These are phyloP conservation scores for Diaporthe capsici DNA, from an alignment of 2,329 filamentous ascomycete species.

Conservation along the genomic window DNA sequence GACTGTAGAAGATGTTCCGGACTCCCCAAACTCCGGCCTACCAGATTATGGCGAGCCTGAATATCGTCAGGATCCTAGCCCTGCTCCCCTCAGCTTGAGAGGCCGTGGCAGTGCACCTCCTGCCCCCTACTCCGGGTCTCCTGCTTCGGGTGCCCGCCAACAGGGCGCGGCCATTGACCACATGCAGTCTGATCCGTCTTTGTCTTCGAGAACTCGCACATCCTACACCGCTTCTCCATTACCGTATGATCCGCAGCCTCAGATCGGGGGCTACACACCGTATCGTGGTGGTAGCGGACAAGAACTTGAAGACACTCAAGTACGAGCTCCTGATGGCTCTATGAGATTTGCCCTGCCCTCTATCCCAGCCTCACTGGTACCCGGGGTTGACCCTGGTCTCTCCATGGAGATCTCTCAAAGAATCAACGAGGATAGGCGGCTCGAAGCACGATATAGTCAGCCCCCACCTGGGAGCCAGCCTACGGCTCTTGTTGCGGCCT, in stretches of 20 bases:
- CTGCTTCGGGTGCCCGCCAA: constrained; percentile 44
- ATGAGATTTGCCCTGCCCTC: constrained; percentile 43
- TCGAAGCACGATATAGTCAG: constrained; percentile 62
- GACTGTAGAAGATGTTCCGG: constrained; percentile 75
- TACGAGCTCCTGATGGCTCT: constrained; percentile 35
- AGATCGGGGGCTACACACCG: constrained; percentile 51
- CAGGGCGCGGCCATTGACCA: constrained; percentile 51
- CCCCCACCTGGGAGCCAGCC: constrained; percentile 22
- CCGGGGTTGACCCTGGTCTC: constrained; percentile 70
- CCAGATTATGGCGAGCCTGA: constrained; percentile 50
- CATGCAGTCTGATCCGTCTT: constrained; percentile 40
- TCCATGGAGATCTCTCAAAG: constrained; percentile 70
- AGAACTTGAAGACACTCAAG: constrained; percentile 54
- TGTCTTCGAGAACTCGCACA: constrained; percentile 38
- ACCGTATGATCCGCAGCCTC: constrained; percentile 46
- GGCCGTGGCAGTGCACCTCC: constrained; percentile 52
- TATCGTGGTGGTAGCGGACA: constrained; percentile 45
- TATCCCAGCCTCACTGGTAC: constrained; percentile 71
- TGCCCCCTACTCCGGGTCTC: constrained; percentile 44
- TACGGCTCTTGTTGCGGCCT: constrained; percentile 53
- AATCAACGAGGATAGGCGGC: constrained; percentile 68
- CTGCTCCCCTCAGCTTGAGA: constrained; percentile 62
- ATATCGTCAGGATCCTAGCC: constrained; percentile 57
- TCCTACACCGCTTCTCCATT: constrained; percentile 21
- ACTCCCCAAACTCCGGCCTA: constrained; percentile 56